phyloP scores from a whole-genome alignment of 2,329 filamentous ascomycete species.

The Scopulariopsis brevicaulis region DNA sequence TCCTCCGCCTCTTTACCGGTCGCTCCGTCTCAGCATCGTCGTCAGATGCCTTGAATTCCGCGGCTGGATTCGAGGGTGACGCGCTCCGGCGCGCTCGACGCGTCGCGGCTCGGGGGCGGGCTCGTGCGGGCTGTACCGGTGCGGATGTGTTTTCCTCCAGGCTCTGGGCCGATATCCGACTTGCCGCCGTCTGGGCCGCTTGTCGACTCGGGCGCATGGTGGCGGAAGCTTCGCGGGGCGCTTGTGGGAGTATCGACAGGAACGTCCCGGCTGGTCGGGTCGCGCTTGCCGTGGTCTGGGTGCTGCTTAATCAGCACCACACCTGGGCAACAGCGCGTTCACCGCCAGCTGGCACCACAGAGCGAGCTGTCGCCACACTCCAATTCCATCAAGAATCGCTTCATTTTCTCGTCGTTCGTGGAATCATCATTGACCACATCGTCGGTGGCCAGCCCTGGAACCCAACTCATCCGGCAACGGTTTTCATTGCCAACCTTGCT shows the following conservation, averaged over 20 bases:
- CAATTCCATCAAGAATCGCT: too few species aligned
- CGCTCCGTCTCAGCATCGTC: not conserved
- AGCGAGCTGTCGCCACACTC: too few species aligned
- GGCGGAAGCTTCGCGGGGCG: not conserved
- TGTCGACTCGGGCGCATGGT: not conserved
- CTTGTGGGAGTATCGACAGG: not conserved
- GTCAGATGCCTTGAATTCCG: not conserved
- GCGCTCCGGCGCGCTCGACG: not conserved
- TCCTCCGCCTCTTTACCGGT: conserved; percentile 1
- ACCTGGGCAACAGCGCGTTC: too few species aligned
- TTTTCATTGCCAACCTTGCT: too few species aligned
- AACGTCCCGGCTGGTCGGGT: not conserved
- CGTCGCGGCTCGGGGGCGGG: not conserved
- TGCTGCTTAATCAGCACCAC: too few species aligned
- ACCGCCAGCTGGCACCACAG: too few species aligned
- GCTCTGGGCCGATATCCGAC: not conserved
- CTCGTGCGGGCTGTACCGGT: not conserved
- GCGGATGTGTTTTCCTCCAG: not conserved
- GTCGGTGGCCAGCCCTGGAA: too few species aligned
- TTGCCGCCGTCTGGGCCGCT: conserved; percentile 1
- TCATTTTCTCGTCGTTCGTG: too few species aligned
- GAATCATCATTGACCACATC: too few species aligned
- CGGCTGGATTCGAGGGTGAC: not conserved
- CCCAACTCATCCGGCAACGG: too few species aligned
- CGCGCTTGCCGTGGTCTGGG: not conserved